Evolutionary conservation across 2,329 filamentous ascomycete genomes (phyloP).

Genomic region (Pseudocercospora crystallina): DNA sequence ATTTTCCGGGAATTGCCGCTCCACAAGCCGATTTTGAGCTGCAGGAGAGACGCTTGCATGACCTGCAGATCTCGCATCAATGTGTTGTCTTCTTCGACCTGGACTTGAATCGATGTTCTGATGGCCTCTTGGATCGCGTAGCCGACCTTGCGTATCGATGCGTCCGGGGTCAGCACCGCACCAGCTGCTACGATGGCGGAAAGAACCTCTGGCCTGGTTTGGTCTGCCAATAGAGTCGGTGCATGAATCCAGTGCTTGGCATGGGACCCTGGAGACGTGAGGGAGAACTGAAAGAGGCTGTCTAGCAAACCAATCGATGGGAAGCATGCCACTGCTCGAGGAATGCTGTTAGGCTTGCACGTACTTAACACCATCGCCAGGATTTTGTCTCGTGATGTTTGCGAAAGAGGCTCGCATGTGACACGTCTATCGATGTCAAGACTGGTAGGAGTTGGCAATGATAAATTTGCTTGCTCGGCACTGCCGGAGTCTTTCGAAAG

Average conservation of each 20-base stretch:
- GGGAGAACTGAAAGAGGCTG: constrained; percentile 60
- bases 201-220: constrained; percentile 59
- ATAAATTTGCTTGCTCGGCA: constrained; percentile 40
- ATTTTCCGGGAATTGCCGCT: constrained; percentile 60
- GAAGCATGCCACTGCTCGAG: constrained; percentile 60
- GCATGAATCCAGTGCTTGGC: constrained; percentile 63
- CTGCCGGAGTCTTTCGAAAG: constrained; percentile 37
- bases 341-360: constrained; percentile 52
- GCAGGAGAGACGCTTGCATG: constrained; percentile 52
- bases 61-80: constrained; percentile 53
- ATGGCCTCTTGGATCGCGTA: constrained; percentile 52
- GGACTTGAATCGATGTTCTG: constrained; percentile 38
- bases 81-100: constrained; percentile 52
- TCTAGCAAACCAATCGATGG: constrained; percentile 62
- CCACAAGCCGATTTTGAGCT: constrained; percentile 57
- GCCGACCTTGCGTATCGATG: constrained; percentile 61
- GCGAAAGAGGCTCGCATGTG: constrained; percentile 42
- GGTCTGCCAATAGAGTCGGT: constrained; percentile 57
- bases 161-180: constrained; percentile 58
- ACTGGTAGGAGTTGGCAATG: constrained; percentile 39
- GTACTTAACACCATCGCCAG: constrained; percentile 63
- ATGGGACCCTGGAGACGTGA: constrained; percentile 57
- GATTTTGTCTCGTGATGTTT: constrained; percentile 56
- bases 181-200: constrained; percentile 62
- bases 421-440: constrained; percentile 42